A percentile compares a stretch with the other conserved stretches of the same genome.
Conservation (phyloP, 805 yeast species). For the Cyberlindnera petersonii region DNA sequence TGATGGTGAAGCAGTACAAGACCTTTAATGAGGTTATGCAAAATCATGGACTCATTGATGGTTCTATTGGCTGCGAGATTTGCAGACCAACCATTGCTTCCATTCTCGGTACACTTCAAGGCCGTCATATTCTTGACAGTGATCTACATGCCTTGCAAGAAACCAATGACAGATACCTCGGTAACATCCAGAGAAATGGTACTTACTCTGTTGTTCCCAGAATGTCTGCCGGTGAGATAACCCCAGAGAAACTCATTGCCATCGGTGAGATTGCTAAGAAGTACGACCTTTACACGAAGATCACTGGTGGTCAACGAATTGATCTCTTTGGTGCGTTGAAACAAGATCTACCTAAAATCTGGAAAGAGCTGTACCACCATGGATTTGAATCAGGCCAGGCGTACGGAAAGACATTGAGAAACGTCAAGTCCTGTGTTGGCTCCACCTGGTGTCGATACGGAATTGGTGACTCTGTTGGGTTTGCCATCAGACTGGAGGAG, state of each 20-base stretch:
- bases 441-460: constrained; percentile 38
- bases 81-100: constrained; percentile 37
- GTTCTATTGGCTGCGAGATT: constrained; percentile 34
- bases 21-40: constrained; percentile 31
- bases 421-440: constrained; percentile 38
- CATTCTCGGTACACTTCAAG: constrained; percentile 33
- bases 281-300: constrained; percentile 33
- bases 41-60: constrained; percentile 27
- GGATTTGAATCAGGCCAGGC: constrained; percentile 39
- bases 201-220: constrained; percentile 37
- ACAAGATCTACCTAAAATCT: constrained; percentile 30
- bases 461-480: constrained; percentile 37
- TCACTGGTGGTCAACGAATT: constrained; percentile 36
- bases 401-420: constrained; percentile 34
- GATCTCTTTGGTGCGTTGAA: constrained; percentile 35
- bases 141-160: constrained; percentile 35
- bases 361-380: constrained; percentile 31
- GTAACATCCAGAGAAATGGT: constrained; percentile 37
- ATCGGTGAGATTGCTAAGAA: constrained; percentile 33
- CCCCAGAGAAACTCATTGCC: constrained; percentile 35
- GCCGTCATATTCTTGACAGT: constrained; percentile 30
- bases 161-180: constrained; percentile 34
- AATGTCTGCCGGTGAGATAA: constrained; percentile 37
- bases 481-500: constrained; percentile 35
- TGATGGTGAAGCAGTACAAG: constrained; percentile 32